Base-by-base conservation (phyloP, 495 filamentous ascomycete species). In the Margaritispora aquatica region DNA sequence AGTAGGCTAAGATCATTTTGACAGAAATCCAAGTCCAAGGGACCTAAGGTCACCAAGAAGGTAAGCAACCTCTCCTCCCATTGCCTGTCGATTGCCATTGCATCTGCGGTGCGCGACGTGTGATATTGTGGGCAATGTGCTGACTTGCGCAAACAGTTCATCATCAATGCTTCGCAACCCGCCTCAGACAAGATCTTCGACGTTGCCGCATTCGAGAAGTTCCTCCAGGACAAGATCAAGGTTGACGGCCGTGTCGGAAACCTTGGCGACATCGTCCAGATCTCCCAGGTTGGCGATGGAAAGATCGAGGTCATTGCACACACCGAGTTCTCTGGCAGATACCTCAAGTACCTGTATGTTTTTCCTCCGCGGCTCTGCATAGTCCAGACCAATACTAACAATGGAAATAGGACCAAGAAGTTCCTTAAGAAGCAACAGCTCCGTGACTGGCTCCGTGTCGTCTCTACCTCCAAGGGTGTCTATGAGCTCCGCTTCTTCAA, bases 401-500 rank as follows among this genome's bases (percentile, higher is more conserved):
- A 64, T 24, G 55, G 65, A n/a, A 44, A 44, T 66, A 96, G 92
- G 75, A 98, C 94, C 74, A 98, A 98, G 89, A 98, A 97, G 83
- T 98, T 95, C 87, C 89, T 98, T 76, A 98, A 98, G 89, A 98
- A 98, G 88, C 90, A 96, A 84, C 92, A 97, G 81, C 87, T 98
- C 75, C 89, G 94, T 79, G 94, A 98, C 82, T 98, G 95, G 95
- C 87, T 98, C 72, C 92, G 94, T 67, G 94, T 98, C 65, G 95
- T 98, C 72, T 92, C 91, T 57, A 97, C 92, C 71, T 88, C 88
- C 75, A 90, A 90, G 83, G 93, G 93, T 69, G 91, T 96, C 63
- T 98, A 97, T 80, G 92, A 96, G 83, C 88, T 98, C 75, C 89
- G 93, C 77, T 98, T 97, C 92, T 98, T 94, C 92, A 98, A 97